Base-by-base conservation (phyloP, 495 filamentous ascomycete genomes). In the Geoglossum glabrum region DNA sequence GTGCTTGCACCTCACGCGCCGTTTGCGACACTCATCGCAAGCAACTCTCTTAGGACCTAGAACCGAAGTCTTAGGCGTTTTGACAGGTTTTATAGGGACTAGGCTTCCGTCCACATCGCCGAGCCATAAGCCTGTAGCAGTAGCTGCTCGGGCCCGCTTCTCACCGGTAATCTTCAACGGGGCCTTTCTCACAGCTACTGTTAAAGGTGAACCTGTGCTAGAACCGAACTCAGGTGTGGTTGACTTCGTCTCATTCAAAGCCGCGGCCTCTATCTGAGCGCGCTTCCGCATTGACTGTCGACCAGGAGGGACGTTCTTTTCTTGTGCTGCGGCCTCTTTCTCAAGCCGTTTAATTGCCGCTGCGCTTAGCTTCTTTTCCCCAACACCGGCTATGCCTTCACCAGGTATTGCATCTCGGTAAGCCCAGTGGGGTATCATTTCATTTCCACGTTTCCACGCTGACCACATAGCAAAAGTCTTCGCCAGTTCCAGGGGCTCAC, bases 371-470 rank as follows among this genome's bases (percentile, higher is more conserved):
- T 60, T 61, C 54, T 66, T 68, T 30, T 50, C 62, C 1, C 27
- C 52, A 6, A 55, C 47, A 10, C 64, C 62, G 25, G 64, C 57
- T 10, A 60, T 49, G 38, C 55, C 54, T 58, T 43, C 57, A 52
- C 64, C 66, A 45, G 61, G 63, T 6, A 62, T 46, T 57, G 58
- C 50, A 58, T 73, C 67, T 8, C 67, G 69, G 57, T 71, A 63
- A 26, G 79, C 83, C 84, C 84, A 87, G 56, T 76, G 71, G 31
- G 84, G 79, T 27, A 83, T 77, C 54, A 69, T 70, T 61, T 85
- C 83, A 60, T 83, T 81, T 3, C 83, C 83, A 54, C 81, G 80
- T 63, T 87, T 87, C 82, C 82, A 86, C 25, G 81, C 76, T 40
- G 76, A 76, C 84, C 84, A 87, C 23, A 83, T 73, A 2, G 80